Conservation (phyloP, 1,284 basidiomycete genomes). For the Tylopilus sp. region DNA sequence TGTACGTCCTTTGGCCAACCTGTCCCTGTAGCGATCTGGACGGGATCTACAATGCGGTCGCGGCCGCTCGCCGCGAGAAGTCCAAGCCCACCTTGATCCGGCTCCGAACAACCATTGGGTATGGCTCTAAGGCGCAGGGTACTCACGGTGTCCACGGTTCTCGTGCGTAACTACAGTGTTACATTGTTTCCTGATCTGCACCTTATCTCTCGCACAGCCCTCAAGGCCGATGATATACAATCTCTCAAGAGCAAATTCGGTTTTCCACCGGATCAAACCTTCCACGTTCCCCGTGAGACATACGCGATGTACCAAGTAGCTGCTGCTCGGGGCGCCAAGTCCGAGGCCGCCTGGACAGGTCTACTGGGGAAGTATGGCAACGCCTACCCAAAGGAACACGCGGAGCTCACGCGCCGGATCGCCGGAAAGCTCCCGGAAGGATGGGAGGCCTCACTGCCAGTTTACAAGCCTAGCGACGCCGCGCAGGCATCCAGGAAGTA, state of each 20-base stretch:
- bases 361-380: conserved; percentile 69
- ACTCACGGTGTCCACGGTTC: conserved; percentile 91
- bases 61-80: conserved; percentile 71
- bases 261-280: conserved; percentile 77
- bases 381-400: conserved; percentile 81
- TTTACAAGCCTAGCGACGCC: conserved; percentile 77
- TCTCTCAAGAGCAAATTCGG: conserved; percentile 84
- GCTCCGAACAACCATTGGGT: conserved; percentile 90
- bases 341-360: conserved; percentile 75
- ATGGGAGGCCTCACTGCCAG: conserved; percentile 86
- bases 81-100: conserved; percentile 86
- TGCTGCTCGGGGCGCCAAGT: conserved; percentile 69
- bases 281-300: conserved; percentile 76
- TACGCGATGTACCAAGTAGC: conserved; percentile 67
- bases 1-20: conserved; percentile 8
- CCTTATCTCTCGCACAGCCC: conserved; percentile 45
- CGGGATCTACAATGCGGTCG: conserved; percentile 78
- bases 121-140: conserved; percentile 88
- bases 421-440: conserved; percentile 77
- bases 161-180: conserved; percentile 48
- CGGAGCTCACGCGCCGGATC: conserved; percentile 84
- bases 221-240: conserved; percentile 90
- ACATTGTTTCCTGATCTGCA: background rate
- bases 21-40: conserved; percentile 60
- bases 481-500: conserved; percentile 91